phyloP scores from a whole-genome alignment of 805 yeast species.

The Cyberlindnera amylophila region DNA sequence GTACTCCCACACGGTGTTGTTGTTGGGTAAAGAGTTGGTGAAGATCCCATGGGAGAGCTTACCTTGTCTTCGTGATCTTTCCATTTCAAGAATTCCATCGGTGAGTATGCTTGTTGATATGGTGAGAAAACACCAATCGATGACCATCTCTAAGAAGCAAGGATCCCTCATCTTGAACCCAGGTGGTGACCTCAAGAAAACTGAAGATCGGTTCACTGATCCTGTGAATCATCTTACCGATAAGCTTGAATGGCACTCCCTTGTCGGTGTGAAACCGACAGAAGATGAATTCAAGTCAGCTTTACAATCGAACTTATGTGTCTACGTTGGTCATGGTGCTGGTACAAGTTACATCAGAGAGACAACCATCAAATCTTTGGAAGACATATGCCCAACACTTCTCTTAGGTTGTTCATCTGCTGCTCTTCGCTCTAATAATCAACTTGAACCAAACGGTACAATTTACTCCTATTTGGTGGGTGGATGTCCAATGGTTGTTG shows the following conservation, averaged over 20 bases:
- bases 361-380: constrained; percentile 44
- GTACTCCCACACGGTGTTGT: constrained; percentile 57
- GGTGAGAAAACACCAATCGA: constrained; percentile 23
- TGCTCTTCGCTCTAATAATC: constrained; percentile 49
- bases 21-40: constrained; percentile 65
- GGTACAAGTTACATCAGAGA: constrained; percentile 80
- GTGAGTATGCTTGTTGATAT: constrained; percentile 39
- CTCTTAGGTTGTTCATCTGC: constrained; percentile 94
- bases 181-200: constrained; percentile 64
- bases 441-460: constrained; percentile 72
- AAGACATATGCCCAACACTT: constrained; percentile 52
- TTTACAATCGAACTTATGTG: constrained; percentile 48
- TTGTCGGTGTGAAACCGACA: constrained; percentile 51
- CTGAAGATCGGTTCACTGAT: constrained; percentile 54
- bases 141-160: constrained; percentile 25
- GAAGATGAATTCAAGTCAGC: constrained; percentile 48
- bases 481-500: constrained; percentile 80
- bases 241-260: constrained; percentile 46
- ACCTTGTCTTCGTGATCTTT: constrained; percentile 45
- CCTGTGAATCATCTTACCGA: constrained; percentile 34
- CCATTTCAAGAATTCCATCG: constrained; percentile 79
- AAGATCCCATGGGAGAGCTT: constrained; percentile 89
- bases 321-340: constrained; percentile 94
- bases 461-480: constrained; percentile 71
- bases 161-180: constrained; percentile 78